Evolutionary conservation across 345 rosid species (phyloP).

Genomic region (Noccaea caerulescens): DNA sequence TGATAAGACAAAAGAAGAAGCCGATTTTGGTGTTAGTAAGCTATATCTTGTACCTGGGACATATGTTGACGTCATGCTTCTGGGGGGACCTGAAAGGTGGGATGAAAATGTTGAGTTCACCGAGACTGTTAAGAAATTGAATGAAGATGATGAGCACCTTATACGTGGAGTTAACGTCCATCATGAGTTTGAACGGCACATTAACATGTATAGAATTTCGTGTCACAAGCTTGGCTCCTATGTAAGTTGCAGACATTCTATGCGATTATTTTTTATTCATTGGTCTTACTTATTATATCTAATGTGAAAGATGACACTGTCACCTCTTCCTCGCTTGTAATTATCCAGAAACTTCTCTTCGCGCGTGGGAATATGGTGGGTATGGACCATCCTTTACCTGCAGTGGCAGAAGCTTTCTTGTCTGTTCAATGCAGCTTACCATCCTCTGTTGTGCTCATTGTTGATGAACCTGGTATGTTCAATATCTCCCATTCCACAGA

Average conservation of each 20-base stretch:
- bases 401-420: slow-evolving; percentile 63
- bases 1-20: slow-evolving; percentile 52
- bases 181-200: slow-evolving; percentile 48
- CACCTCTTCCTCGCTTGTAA: slow-evolving; percentile 40
- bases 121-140: slow-evolving; percentile 57
- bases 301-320: slow-evolving; percentile 27
- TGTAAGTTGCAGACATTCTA: slow-evolving; percentile 54
- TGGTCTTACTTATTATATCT: slow-evolving; percentile 20
- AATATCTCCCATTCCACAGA: slow-evolving; percentile 25
- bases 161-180: slow-evolving; percentile 52
- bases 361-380: slow-evolving; percentile 85
- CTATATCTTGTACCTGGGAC: slow-evolving; percentile 88
- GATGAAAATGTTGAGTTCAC: slow-evolving; percentile 58
- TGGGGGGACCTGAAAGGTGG: slow-evolving; percentile 95
- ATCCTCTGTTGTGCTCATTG: slow-evolving; percentile 67
- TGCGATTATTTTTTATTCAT: slow-evolving; percentile 19
- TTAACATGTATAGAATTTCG: slow-evolving; percentile 58
- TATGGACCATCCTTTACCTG: slow-evolving; percentile 77
- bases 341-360: slow-evolving; percentile 67
- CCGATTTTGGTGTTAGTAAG: slow-evolving; percentile 53
- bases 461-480: slow-evolving; percentile 86
- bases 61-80: slow-evolving; percentile 64
- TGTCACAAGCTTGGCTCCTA: slow-evolving; percentile 68
- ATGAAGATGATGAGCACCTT: slow-evolving; percentile 46
- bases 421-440: slow-evolving; percentile 72